Evolutionary conservation across 2,329 filamentous ascomycete genomes (phyloP).

Genomic region (Sphaerulina musiva): DNA sequence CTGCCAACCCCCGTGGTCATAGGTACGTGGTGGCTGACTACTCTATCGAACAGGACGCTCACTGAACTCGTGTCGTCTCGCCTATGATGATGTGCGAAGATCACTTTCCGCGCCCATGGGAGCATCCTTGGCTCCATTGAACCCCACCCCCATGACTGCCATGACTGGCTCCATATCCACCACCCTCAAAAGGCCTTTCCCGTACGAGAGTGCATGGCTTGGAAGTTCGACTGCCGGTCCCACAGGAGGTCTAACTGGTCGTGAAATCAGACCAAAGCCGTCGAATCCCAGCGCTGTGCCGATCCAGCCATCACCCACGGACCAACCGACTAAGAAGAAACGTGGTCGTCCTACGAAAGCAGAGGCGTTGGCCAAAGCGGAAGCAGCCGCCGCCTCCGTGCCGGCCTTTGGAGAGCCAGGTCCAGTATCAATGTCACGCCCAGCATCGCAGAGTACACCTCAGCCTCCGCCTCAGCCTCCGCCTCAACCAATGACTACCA

Average conservation of each 20-base stretch:
- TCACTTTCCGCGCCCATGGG: conserved; percentile 20
- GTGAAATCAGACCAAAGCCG: conserved; percentile 43
- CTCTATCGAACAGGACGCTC: conserved; percentile 28
- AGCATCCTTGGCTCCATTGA: conserved; percentile 20
- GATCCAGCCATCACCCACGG: conserved; percentile 23
- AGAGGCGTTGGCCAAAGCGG: conserved; percentile 41
- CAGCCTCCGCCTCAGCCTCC: conserved; percentile 1
- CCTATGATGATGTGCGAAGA: conserved; percentile 28
- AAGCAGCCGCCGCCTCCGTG: conserved; percentile 28
- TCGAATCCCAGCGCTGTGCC: conserved; percentile 20
- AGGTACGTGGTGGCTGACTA: too few relatives aligned
- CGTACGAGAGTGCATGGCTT: conserved; percentile 25
- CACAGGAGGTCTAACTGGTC: conserved; percentile 27
- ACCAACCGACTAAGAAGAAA: conserved; percentile 39
- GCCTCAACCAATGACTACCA: neutral
- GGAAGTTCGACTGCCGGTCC: conserved; percentile 18
- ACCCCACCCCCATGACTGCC: conserved; percentile 27
- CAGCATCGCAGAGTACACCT: conserved; percentile 12
- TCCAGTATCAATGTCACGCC: conserved; percentile 29
- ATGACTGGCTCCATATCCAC: too few relatives aligned
- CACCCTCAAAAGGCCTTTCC: conserved; percentile 27
- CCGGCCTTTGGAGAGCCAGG: conserved; percentile 35
- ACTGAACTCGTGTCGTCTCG: conserved; percentile 29
- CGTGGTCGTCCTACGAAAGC: conserved; percentile 45
- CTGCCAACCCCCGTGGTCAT: too few relatives aligned